Evolutionary conservation across 2,329 filamentous ascomycete genomes (phyloP).

Genomic region (Phaeoacremonium minimum): DNA sequence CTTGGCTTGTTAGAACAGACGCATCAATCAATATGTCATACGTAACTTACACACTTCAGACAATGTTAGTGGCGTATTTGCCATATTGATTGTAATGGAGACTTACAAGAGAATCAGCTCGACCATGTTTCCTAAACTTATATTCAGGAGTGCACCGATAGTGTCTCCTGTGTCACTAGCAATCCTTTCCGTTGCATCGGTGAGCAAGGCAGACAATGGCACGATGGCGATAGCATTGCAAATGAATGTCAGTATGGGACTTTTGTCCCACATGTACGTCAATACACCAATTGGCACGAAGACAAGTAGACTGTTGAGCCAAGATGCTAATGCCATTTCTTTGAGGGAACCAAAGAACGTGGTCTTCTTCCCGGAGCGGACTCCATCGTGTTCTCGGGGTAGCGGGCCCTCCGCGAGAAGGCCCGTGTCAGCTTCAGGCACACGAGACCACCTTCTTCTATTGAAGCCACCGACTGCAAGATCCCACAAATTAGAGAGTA

Average conservation of each 20-base stretch:
- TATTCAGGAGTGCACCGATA: conserved; percentile 67
- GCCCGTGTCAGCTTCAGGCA: neutral
- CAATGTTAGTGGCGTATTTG: no score
- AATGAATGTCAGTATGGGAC: conserved; percentile 62
- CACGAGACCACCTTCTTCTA: neutral
- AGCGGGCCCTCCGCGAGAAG: neutral
- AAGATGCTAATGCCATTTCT: conserved; percentile 65
- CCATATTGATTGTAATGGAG: no score
- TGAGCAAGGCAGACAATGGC: conserved; percentile 67
- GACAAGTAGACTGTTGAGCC: conserved; percentile 70
- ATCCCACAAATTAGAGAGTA: neutral
- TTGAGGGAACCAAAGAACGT: conserved; percentile 43
- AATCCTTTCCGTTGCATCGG: conserved; percentile 71
- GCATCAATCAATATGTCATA: no score
- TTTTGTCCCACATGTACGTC: conserved; percentile 44
- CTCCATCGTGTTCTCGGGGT: conserved; percentile 18
- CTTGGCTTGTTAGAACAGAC: conserved; percentile 41
- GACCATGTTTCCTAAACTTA: conserved; percentile 75
- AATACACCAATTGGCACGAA: conserved; percentile 77
- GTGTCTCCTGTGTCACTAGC: conserved; percentile 68
- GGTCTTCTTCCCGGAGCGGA: conserved; percentile 21
- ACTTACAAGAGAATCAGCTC: conserved; percentile 71
- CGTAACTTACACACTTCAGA: no score
- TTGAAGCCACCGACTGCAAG: neutral
- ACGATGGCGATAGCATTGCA: conserved; percentile 74